Evolutionary conservation across 1,284 basidiomycete species (phyloP).

Genomic region (Trichosporon inkin): DNA sequence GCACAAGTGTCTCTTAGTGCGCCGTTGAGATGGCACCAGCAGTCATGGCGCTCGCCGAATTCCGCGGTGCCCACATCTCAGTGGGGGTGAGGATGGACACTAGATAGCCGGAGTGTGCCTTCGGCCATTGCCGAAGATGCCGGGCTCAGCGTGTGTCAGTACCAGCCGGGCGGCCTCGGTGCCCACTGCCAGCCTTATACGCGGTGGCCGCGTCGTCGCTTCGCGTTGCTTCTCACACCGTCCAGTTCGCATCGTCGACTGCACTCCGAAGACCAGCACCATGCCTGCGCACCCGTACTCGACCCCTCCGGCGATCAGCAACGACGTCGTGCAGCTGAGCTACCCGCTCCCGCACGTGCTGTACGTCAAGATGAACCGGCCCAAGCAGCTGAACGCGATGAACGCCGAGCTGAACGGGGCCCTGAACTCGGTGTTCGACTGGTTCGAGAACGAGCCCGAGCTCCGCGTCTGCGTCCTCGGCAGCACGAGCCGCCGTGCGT

Average conservation of each 20-base stretch:
- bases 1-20: background rate
- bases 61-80: background rate
- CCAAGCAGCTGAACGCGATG: constrained; percentile 23
- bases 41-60: background rate
- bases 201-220: background rate
- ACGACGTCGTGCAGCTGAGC: constrained; percentile 16
- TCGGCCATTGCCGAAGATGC: constrained; percentile 4
- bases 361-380: constrained; percentile 24
- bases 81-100: background rate
- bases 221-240: background rate
- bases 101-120: background rate
- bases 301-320: constrained; percentile 12
- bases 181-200: background rate
- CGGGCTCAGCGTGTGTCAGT: background rate
- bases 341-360: constrained; percentile 20
- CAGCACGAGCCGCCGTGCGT: constrained; percentile 16
- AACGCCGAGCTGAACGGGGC: constrained; percentile 15
- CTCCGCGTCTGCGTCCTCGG: constrained; percentile 20
- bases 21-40: too few species aligned
- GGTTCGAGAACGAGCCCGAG: constrained; percentile 21
- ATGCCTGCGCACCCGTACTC: constrained; percentile 6
- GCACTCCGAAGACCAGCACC: background rate
- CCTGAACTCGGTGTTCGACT: constrained; percentile 18
- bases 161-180: background rate
- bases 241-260: background rate